phyloP scores from a whole-genome alignment of 441 rosid genomes.

The Eugenia klotzschiana region DNA sequence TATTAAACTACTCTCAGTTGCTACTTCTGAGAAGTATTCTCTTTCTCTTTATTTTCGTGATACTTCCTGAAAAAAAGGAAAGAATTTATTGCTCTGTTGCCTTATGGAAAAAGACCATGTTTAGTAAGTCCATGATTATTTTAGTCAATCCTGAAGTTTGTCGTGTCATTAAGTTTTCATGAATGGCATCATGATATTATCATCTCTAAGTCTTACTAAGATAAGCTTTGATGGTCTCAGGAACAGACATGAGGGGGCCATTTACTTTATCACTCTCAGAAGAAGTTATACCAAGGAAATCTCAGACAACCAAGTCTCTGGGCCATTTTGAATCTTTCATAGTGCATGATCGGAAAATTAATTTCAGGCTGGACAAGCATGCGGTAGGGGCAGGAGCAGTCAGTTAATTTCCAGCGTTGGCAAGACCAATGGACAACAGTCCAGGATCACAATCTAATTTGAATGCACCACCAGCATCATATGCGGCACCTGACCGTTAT shows the following conservation, averaged over 20 bases:
- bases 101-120: not conserved
- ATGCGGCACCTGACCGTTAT: constrained; percentile 15
- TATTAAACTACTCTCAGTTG: not conserved
- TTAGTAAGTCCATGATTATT: not conserved
- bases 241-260: constrained; percentile 18
- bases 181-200: not conserved
- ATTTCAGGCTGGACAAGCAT: constrained; percentile 24
- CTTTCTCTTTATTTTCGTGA: not conserved
- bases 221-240: constrained; percentile 9
- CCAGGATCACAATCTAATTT: constrained; percentile 25
- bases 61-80: not conserved
- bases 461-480: constrained; percentile 11
- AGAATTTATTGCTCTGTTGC: not conserved
- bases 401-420: constrained; percentile 4
- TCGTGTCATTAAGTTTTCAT: not conserved
- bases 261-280: constrained; percentile 27
- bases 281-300: constrained; percentile 11
- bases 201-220: not conserved
- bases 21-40: not conserved
- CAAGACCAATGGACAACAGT: constrained; percentile 21
- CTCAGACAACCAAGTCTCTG: constrained; percentile 7
- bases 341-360: constrained; percentile 19
- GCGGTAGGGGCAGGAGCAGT: not conserved
- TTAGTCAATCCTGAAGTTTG: not conserved
- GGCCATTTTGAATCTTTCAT: constrained; percentile 20